Conservation (phyloP, 2,329 filamentous ascomycete species). For the Metarhizium brunneum region DNA sequence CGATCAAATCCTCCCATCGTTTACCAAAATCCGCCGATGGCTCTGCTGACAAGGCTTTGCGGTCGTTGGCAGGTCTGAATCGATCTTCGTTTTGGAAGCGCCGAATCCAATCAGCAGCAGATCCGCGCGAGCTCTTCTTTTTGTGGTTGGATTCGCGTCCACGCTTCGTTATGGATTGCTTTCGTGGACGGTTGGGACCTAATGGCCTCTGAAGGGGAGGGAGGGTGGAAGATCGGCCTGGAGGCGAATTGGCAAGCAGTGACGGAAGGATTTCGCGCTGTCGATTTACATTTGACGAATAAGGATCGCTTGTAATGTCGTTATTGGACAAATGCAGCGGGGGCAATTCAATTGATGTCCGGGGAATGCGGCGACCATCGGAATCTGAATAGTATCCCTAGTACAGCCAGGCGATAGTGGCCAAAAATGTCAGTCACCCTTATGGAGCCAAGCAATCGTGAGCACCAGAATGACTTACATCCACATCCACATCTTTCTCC, state of each 20-base stretch:
- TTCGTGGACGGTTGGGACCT: constrained; percentile 65
- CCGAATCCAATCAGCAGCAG: constrained; percentile 58
- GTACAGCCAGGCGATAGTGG: background rate
- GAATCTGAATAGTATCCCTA: constrained; percentile 63
- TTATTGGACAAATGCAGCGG: constrained; percentile 50
- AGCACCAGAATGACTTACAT: constrained; percentile 45
- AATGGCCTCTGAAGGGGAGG: constrained; percentile 71
- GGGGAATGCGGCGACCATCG: constrained; percentile 53
- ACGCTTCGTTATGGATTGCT: constrained; percentile 77
- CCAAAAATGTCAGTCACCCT: constrained; percentile 4
- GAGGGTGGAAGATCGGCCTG: constrained; percentile 78
- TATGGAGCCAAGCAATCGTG: background rate
- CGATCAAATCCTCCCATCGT: constrained; percentile 92
- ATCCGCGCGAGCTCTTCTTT: constrained; percentile 62
- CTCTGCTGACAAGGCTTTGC: constrained; percentile 81
- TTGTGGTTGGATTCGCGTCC: constrained; percentile 70
- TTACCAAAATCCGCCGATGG: constrained; percentile 75
- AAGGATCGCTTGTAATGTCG: constrained; percentile 66
- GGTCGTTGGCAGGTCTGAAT: constrained; percentile 57
- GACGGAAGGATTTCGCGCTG: constrained; percentile 74
- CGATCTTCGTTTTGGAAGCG: constrained; percentile 53
- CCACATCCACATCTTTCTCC: constrained; percentile 69
- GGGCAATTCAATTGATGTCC: constrained; percentile 64
- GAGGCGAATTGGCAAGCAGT: constrained; percentile 71
- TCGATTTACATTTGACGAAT: constrained; percentile 41